phyloP scores from a whole-genome alignment of 306 rosid species.

The Acmispon strigosus region DNA sequence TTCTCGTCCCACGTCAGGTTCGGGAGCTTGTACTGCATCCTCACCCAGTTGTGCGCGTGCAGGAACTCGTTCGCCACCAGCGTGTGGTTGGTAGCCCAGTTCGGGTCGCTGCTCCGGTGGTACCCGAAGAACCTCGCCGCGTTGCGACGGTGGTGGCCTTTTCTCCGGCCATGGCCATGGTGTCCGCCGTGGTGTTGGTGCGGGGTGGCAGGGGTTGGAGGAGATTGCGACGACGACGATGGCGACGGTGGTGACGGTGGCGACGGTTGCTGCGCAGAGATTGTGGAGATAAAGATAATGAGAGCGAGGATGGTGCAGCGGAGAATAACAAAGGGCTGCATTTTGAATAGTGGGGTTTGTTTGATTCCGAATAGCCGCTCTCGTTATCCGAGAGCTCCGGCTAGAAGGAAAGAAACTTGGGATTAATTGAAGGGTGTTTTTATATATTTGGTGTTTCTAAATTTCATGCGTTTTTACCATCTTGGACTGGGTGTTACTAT shows the following conservation, averaged over 20 bases:
- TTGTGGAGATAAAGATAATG: background rate
- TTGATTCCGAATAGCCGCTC: background rate
- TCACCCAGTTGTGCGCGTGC: constrained; percentile 44
- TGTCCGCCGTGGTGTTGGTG: no score
- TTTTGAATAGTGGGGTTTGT: background rate
- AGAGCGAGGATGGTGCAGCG: background rate
- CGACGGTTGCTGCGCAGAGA: background rate
- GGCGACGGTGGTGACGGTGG: no score
- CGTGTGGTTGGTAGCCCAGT: background rate
- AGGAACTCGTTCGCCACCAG: constrained; percentile 32
- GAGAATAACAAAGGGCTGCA: background rate
- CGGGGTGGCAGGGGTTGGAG: background rate
- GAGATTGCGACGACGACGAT: no score
- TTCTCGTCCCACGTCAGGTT: constrained; percentile 31
- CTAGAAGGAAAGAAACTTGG: background rate
- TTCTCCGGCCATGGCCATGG: no score
- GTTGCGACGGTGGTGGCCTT: background rate
- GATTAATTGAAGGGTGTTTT: background rate
- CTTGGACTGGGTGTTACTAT: background rate
- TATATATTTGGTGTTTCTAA: background rate
- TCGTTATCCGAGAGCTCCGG: constrained; percentile 21
- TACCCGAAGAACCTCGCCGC: constrained; percentile 18
- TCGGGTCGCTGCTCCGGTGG: fast-evolving
- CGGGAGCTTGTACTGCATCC: constrained; percentile 13
- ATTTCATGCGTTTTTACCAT: background rate